Percentiles rank a stretch among this genome's conserved stretches.
Conservation (phyloP, 1,284 basidiomycete species). For the Schizophyllum commune region DNA sequence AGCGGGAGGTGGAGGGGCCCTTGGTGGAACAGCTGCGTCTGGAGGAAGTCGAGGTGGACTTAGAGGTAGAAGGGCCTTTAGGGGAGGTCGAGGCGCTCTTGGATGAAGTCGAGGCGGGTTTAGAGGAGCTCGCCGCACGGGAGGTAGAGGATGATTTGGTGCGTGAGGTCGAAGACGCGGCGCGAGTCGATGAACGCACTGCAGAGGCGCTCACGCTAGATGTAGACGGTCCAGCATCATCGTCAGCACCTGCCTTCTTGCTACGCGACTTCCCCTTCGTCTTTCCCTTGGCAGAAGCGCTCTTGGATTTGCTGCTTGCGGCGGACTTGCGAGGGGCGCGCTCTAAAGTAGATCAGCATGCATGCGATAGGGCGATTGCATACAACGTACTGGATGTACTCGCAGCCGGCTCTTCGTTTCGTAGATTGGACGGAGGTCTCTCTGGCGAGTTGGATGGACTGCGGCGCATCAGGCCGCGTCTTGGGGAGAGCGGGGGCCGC, state of each 20-base stretch:
- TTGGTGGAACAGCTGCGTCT: no score
- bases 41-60: no score
- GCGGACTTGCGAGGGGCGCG: not conserved
- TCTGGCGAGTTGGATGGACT: not conserved
- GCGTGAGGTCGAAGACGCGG: no score
- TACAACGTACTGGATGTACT: not conserved
- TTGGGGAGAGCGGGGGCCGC: not conserved
- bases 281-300: not conserved
- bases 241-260: not conserved
- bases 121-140: no score
- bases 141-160: no score
- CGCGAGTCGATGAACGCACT: no score
- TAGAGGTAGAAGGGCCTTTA: no score
- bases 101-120: no score
- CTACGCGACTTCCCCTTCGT: not conserved
- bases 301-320: not conserved
- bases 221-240: not conserved
- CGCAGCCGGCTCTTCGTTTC: not conserved
- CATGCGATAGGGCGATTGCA: not conserved
- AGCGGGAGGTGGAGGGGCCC: not conserved
- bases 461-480: not conserved
- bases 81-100: no score
- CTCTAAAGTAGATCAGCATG: not conserved
- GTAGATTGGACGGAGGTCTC: not conserved
- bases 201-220: no score